Percentiles rank a stretch among this genome's conserved stretches.
These are phyloP conservation scores for Raddia guianensis DNA, from an alignment of 176 grass and related monocot species.

Conservation along the genomic window DNA sequence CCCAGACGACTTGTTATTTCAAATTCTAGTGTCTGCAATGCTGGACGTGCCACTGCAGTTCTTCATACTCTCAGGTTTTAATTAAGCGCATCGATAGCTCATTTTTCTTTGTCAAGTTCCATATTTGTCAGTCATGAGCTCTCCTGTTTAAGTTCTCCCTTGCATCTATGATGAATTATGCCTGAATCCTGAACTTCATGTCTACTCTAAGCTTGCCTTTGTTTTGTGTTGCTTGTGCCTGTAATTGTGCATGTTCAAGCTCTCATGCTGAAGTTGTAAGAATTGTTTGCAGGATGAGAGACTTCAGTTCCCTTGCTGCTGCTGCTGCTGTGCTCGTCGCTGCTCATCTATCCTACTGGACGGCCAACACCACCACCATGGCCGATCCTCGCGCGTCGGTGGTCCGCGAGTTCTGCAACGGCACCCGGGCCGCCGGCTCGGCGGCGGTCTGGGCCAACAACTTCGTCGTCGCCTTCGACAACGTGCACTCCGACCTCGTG, in stretches of 20 bases:
- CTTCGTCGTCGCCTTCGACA: constrained; percentile 55
- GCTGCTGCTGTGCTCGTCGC: neutral
- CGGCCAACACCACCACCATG: neutral
- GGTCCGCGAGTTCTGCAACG: constrained; percentile 25
- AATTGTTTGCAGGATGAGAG: neutral
- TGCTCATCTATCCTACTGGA: neutral
- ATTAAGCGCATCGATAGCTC: neutral
- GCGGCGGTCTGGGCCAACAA: constrained; percentile 46
- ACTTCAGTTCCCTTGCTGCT: neutral
- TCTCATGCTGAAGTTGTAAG: too few relatives aligned
- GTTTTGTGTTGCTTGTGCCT: neutral
- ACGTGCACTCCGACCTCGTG: constrained; percentile 44
- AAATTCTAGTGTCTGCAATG: neutral
- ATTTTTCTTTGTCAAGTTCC: neutral
- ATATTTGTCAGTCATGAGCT: neutral
- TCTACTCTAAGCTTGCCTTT: neutral
- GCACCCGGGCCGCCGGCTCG: constrained; percentile 14
- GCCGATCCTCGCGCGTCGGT: constrained; percentile 35
- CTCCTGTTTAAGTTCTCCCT: neutral
- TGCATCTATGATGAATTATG: neutral
- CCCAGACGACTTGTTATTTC: constrained; percentile 1
- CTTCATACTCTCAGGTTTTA: constrained; percentile 9
- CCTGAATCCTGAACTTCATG: neutral
- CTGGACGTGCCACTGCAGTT: neutral
- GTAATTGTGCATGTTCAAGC: neutral